Evolutionary conservation across 352 stramenopile species (phyloP), one percentile per base, ranked within the genome.

Genomic region (Blastocystis sp.): DNA sequence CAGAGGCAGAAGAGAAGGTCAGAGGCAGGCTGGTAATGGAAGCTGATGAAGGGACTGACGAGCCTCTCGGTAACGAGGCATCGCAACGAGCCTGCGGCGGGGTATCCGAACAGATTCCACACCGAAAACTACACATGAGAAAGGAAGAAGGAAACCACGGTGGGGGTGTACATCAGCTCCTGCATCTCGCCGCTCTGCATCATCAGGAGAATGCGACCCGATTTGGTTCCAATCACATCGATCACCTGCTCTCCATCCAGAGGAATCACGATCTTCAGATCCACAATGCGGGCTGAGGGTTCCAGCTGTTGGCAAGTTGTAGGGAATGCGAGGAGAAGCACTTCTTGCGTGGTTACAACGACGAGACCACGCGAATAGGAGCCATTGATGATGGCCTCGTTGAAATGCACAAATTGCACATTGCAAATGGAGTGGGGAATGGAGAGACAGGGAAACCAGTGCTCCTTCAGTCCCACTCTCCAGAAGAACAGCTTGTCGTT

Each of bases 401-500:
- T 76, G 2, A 76, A 38, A 2, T 21, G 21, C 21, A 76, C 66
- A 38, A 14, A 53, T 1, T 56, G 34, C n/a, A 76, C 5, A 1
- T 59, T 59, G 1, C 19, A 5, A n/a, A 76, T 76, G 5, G 4
- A 2, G n/a, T 56, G 21, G 28, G n/a, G 34, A 48, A 84, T 69
- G 38, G 34, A 9, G 19, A 52, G 34, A 28, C 56, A 84, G 10
- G 45, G 66, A 38, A 84, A 56, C 74, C 74, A 84, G 14, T 43
- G 74, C 10, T 84, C 43, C 7, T 66, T 52, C 5, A 34, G 60
- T 10, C 52, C 74, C 21, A 67, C n/a, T 5, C 48, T 59, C 74
- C 74, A 84, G 61, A 84, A 84, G 45, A 62, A 84, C 14, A 84
- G 34, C n/a, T 74, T 41, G 53, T 43, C 28, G 74, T 53, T 59